Percentiles rank a stretch among this genome's conserved stretches.
These are phyloP conservation scores for Candida glaebosa DNA, from an alignment of 805 yeast genomes.

Conservation along the genomic window DNA sequence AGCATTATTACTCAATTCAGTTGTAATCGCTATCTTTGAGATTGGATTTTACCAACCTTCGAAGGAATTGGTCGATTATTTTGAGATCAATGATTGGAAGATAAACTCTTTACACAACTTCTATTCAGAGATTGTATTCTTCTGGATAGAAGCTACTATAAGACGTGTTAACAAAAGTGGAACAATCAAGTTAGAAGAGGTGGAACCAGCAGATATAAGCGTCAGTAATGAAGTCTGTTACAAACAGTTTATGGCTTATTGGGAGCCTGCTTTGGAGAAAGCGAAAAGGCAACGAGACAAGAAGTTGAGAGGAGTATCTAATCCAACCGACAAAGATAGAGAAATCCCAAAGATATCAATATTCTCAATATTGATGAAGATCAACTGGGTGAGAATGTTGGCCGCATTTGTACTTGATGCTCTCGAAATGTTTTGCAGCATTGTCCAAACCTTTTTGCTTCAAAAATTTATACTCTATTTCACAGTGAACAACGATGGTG, in stretches of 20 bases:
- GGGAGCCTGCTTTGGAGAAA: constrained; percentile 15
- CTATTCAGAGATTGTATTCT: constrained; percentile 18
- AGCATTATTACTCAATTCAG: constrained; percentile 11
- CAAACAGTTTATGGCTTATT: constrained; percentile 16
- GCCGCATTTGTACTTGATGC: constrained; percentile 20
- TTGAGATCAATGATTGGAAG: constrained; percentile 26
- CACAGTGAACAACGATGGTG: constrained; percentile 37
- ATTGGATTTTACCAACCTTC: constrained; percentile 13
- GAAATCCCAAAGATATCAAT: constrained; percentile 9
- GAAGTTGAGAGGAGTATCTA: neutral
- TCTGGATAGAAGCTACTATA: constrained; percentile 16
- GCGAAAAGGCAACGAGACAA: constrained; percentile 8
- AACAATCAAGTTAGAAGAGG: constrained; percentile 39
- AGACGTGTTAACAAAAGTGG: constrained; percentile 1
- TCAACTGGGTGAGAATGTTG: constrained; percentile 21
- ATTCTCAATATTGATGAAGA: constrained; percentile 15
- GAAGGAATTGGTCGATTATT: constrained; percentile 6
- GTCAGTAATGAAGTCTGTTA: constrained; percentile 14
- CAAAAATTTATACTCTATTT: constrained; percentile 55
- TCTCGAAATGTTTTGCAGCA: constrained; percentile 24
- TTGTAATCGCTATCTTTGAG: constrained; percentile 14
- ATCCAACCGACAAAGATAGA: constrained; percentile 1
- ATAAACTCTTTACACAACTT: constrained; percentile 17
- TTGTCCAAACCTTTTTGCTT: constrained; percentile 81
- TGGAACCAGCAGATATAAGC: constrained; percentile 49